Conservation (phyloP, 1,284 basidiomycete genomes). For the Naganishia liquefaciens region DNA sequence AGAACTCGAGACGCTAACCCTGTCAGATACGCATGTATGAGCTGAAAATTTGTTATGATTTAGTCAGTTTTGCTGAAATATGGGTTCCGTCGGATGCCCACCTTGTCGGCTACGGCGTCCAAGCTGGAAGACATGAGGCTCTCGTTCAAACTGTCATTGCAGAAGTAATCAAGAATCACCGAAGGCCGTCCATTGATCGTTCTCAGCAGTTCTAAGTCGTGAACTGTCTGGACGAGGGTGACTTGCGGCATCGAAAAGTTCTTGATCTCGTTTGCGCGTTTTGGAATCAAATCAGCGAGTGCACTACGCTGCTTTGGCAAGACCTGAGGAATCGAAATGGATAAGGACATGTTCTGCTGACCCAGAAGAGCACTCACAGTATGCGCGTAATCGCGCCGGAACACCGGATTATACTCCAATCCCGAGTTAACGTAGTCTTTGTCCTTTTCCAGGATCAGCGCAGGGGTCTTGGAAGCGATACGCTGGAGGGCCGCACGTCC, state of each 20-base stretch:
- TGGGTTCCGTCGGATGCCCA: constrained; percentile 42
- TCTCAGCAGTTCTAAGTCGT: constrained; percentile 86
- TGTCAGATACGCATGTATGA: constrained; percentile 59
- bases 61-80: not conserved
- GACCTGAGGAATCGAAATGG: constrained; percentile 56
- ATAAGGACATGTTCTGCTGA: not conserved
- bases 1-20: constrained; percentile 72
- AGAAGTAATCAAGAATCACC: constrained; percentile 82
- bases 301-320: constrained; percentile 66
- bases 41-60: constrained; percentile 39
- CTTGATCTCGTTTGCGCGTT: constrained; percentile 71
- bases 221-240: constrained; percentile 82
- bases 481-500: constrained; percentile 71
- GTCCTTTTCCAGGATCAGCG: constrained; percentile 76
- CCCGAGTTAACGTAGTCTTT: constrained; percentile 85
- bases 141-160: constrained; percentile 80
- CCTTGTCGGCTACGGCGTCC: constrained; percentile 84
- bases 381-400: constrained; percentile 82
- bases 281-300: constrained; percentile 68
- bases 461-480: constrained; percentile 85
- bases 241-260: constrained; percentile 78
- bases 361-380: constrained; percentile 59
- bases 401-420: constrained; percentile 88
- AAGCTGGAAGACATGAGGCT: constrained; percentile 69
- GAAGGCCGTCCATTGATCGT: constrained; percentile 78